phyloP scores from a whole-genome alignment of 1,139 yeast genomes.

The Yamadazyma epiphylla region DNA sequence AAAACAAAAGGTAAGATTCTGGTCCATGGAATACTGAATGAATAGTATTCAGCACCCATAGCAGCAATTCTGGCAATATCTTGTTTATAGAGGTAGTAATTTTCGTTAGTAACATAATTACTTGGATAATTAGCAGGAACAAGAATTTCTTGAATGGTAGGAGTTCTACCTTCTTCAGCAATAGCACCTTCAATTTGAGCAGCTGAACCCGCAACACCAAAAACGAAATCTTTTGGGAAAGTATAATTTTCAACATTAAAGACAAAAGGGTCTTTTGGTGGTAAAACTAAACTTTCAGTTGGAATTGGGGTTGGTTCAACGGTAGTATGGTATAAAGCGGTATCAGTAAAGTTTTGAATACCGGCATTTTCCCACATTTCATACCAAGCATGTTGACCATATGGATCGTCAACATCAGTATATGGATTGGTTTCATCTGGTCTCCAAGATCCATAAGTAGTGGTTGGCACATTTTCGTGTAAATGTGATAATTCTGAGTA shows the following conservation, averaged over 20 bases:
- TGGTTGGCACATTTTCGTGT: slow-evolving; percentile 11
- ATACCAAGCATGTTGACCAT: slow-evolving; percentile 20
- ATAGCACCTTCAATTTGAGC: slow-evolving; percentile 35
- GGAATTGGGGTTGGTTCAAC: slow-evolving; percentile 21
- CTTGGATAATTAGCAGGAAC: slow-evolving; percentile 9
- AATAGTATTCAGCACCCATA: slow-evolving; percentile 28
- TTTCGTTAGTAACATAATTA: slow-evolving; percentile 26
- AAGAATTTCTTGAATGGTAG: slow-evolving; percentile 23
- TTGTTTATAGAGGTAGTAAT: slow-evolving; percentile 29
- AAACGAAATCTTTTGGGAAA: slow-evolving; percentile 17
- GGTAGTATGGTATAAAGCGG: slow-evolving; percentile 15
- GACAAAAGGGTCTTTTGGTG: slow-evolving; percentile 16
- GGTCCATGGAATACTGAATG: slow-evolving; percentile 33
- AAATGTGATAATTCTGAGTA: slow-evolving; percentile 12
- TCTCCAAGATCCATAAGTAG: slow-evolving; percentile 17
- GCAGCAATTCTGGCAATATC: slow-evolving; percentile 29
- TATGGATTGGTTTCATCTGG: slow-evolving; percentile 14
- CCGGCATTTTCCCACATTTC: slow-evolving; percentile 15
- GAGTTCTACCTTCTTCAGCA: slow-evolving; percentile 29
- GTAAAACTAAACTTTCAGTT: slow-evolving; percentile 14
- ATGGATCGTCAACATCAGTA: slow-evolving; percentile 17
- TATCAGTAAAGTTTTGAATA: slow-evolving; percentile 13
- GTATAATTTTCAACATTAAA: slow-evolving; percentile 14
- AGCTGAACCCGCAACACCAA: slow-evolving; percentile 25
- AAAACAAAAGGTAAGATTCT: slow-evolving; percentile 28